Percentiles rank a stretch among this genome's conserved stretches.
These are phyloP conservation scores for Fraxinus baroniana DNA, from an alignment of 305 asterid genomes.

Conservation along the genomic window DNA sequence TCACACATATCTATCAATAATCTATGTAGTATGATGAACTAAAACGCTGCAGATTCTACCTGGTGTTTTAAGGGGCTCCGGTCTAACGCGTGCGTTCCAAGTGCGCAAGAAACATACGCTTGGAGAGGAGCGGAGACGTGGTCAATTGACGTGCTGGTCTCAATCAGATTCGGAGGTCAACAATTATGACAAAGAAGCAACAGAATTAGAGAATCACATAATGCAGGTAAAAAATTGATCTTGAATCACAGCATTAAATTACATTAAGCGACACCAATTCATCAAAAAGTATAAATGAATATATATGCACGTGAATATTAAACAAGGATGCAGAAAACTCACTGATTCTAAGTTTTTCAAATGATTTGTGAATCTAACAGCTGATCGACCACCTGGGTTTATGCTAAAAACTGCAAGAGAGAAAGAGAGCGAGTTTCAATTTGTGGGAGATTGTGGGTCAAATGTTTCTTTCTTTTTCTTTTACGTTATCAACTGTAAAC, in stretches of 20 bases:
- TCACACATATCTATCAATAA: not conserved
- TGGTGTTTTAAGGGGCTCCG: not conserved
- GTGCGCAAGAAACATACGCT: not conserved
- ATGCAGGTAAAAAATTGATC: not conserved
- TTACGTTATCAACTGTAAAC: not conserved
- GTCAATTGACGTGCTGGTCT: not conserved
- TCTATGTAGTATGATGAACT: not conserved
- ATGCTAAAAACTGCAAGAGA: not conserved
- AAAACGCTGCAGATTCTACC: not conserved
- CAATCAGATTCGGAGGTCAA: not conserved
- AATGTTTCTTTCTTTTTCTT: not conserved
- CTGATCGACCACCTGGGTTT: not conserved
- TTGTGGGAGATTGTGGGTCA: not conserved
- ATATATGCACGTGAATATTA: not conserved
- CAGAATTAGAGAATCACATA: not conserved
- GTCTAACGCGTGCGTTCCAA: not conserved
- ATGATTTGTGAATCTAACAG: not conserved
- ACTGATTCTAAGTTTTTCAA: not conserved
- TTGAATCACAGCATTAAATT: not conserved
- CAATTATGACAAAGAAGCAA: not conserved
- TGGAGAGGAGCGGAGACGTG: not conserved
- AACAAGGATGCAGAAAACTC: not conserved
- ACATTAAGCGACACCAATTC: not conserved
- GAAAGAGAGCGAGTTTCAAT: not conserved
- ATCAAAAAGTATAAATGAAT: not conserved